phyloP scores from a whole-genome alignment of 352 stramenopile genomes.

The Phytophthora idaei region DNA sequence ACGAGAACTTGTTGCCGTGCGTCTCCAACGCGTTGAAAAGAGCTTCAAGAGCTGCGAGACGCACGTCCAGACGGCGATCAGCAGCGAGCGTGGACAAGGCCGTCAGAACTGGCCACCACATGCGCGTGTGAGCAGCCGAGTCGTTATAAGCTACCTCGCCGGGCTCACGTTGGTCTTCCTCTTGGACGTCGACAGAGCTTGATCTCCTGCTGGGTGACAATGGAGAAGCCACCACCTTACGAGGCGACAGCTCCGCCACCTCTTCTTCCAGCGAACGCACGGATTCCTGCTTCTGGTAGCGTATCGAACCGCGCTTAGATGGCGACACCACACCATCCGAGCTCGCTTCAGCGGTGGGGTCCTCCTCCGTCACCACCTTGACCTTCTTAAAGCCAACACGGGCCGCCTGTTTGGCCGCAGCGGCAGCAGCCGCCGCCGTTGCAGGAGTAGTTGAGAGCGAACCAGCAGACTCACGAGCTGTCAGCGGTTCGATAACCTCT shows the following conservation, averaged over 20 bases:
- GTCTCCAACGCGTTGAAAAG: conserved; percentile 79
- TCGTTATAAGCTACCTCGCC: conserved; percentile 63
- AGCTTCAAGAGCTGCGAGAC: conserved; percentile 67
- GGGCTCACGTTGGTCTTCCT: conserved; percentile 14
- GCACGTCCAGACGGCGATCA: conserved; percentile 91
- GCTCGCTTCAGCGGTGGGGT: conserved; percentile 14
- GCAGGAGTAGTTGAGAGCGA: conserved; percentile 22
- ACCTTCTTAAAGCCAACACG: conserved; percentile 66
- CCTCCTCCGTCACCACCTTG: conserved; percentile 41
- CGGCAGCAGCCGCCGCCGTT: conserved; percentile 10
- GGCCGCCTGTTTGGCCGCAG: conserved; percentile 43
- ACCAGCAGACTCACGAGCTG: conserved; percentile 23
- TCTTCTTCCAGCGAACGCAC: conserved; percentile 63
- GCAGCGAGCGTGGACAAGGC: conserved; percentile 94
- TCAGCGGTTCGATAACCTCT: conserved; percentile 69
- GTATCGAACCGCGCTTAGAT: conserved; percentile 41
- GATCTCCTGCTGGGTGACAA: conserved; percentile 38
- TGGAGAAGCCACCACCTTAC: conserved; percentile 12
- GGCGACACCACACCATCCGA: conserved; percentile 20
- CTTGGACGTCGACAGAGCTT: conserved; percentile 35
- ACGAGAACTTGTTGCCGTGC: conserved; percentile 75
- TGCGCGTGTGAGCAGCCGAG: conserved; percentile 66
- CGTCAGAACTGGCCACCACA: conserved; percentile 97
- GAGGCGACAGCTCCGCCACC: conserved; percentile 52
- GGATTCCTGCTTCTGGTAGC: conserved; percentile 76